Evolutionary conservation across 345 rosid genomes (phyloP), one percentile per base, ranked within the genome.

Genomic region (Pistacia atlantica): DNA sequence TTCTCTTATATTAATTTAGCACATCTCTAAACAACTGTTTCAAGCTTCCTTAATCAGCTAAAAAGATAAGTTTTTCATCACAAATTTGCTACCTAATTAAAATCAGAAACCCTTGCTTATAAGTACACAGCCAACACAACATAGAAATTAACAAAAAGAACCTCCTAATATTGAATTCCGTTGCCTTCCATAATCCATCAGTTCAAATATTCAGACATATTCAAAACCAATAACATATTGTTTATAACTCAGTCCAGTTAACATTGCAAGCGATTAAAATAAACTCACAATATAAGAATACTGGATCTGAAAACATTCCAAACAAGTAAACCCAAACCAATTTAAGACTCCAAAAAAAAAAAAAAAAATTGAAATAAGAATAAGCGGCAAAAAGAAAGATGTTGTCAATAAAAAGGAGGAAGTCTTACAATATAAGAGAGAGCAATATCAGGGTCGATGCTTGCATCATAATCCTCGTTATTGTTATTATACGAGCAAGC

Each of bases 381-480:
- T 60, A 7, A 55, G 54, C 42, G 37, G 18, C 25, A 63, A 17
- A 52, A 49, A 4, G 13, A 25, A 8, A 33, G 22, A 42, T 42
- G 46, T 59, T 61, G 4, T 16, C 46, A 61, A 64, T 12, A 61
- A 46, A 6, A 61, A 57, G 67, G 18, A 16, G 52, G 67, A 72
- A 56, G 77, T 33, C 95, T 85, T 86, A 94, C 98, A 74, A 94
- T 83, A 88, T 94, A 94, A 79, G 97, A 84, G 81, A 89, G 92
- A 85, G 85, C 90, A 80, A 75, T 75, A 84, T 89, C 97, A 45
- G 91, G 95, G 92, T 90, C 98, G 49, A 90, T 56, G 81, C 68
- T 76, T 58, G 82, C 84, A 81, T 72, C 81, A 75, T 79, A 83
- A 77, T 87, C 88, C 69, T 82, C 86, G 82, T 86, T 74, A 62